Evolutionary conservation across 768 basidiomycete genomes (phyloP).

Genomic region (Amanita brunnescens): DNA sequence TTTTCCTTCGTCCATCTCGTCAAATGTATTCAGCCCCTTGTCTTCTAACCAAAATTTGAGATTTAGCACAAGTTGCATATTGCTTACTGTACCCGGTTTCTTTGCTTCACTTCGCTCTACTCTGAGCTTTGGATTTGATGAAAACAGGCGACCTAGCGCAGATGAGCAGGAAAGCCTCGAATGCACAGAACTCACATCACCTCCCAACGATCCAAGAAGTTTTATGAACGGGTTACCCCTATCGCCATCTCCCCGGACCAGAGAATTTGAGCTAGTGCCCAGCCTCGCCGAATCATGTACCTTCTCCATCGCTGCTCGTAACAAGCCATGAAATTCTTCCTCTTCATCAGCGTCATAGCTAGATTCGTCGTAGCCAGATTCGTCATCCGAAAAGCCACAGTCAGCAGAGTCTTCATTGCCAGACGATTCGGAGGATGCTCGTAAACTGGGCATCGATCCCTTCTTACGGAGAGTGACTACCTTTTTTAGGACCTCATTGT

Average conservation of each 20-base stretch:
- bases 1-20: conserved; percentile 59
- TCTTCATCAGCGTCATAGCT: conserved; percentile 60
- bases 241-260: conserved; percentile 35
- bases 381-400: conserved; percentile 18
- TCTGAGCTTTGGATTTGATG: conserved; percentile 33
- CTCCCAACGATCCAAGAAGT: conserved; percentile 65
- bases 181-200: conserved; percentile 22
- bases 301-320: conserved; percentile 67
- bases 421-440: conserved; percentile 49
- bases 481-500: conserved; percentile 15
- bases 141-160: conserved; percentile 54
- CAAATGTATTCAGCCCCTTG: conserved; percentile 15
- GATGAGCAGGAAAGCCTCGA: background rate
- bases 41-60: background rate
- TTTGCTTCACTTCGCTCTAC: conserved; percentile 21
- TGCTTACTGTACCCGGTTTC: conserved; percentile 1
- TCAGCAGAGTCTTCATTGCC: conserved; percentile 32
- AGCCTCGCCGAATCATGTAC: conserved; percentile 38
- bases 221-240: conserved; percentile 76
- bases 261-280: conserved; percentile 33
- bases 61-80: background rate
- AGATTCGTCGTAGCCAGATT: conserved; percentile 28
- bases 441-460: conserved; percentile 48
- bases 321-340: conserved; percentile 50
- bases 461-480: conserved; percentile 18